Conservation (phyloP, 257 asterid species). For the Solanum rostratum region DNA sequence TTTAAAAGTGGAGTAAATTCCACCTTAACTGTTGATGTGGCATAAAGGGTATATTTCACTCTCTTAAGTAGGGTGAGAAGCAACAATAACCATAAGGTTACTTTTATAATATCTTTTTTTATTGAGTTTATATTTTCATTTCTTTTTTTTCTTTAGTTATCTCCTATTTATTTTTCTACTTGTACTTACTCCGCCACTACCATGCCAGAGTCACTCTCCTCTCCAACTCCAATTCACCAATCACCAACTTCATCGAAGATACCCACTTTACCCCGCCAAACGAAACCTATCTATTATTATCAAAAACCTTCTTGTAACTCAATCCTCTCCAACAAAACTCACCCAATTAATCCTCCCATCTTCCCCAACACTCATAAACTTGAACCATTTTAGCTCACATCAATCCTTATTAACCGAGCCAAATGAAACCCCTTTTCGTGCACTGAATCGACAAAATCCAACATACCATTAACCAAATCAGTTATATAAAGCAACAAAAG, state of each 20-base stretch:
- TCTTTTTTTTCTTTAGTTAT: no score
- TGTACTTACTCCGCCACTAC: no score
- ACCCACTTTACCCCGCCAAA: slow-evolving; percentile 80
- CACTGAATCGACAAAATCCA: slow-evolving; percentile 29
- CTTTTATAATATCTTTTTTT: no score
- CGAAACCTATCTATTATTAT: slow-evolving; percentile 63
- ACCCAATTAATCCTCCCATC: slow-evolving; percentile 74
- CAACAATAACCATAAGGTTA: no score
- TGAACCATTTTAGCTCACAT: slow-evolving; percentile 56
- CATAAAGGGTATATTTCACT: no score
- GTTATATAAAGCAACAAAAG: slow-evolving; percentile 33
- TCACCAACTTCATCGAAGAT: slow-evolving; percentile 67
- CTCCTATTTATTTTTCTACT: no score
- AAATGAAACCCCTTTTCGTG: slow-evolving; percentile 41
- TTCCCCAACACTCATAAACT: slow-evolving; percentile 67
- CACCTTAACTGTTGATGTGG: no score
- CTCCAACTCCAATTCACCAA: slow-evolving; percentile 63
- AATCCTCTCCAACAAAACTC: slow-evolving; percentile 10
- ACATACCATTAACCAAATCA: slow-evolving; percentile 34
- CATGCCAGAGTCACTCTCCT: no score
- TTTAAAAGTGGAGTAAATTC: no score
- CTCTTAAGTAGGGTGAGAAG: no score
- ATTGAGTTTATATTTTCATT: no score
- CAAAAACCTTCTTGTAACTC: slow-evolving; percentile 44
- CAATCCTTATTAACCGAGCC: slow-evolving; percentile 38